These are phyloP conservation scores for Skeletonema potamos DNA, from an alignment of 108 stramenopile genomes.

Conservation along the genomic window DNA sequence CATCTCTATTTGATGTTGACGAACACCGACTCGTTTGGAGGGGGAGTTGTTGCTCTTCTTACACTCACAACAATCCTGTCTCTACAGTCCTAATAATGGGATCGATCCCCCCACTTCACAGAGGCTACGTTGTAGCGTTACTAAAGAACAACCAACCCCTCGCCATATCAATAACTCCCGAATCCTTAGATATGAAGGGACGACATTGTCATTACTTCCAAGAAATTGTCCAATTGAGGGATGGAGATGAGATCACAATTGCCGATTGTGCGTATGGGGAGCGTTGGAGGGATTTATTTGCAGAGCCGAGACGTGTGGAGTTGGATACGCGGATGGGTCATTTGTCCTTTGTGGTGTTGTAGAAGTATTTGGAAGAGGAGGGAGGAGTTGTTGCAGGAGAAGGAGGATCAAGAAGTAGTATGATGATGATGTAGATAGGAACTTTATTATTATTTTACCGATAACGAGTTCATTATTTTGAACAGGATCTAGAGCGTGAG, in stretches of 20 bases:
- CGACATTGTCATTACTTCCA: conserved; percentile 50
- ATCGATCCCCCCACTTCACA: conserved; percentile 38
- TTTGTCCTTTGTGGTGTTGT: conserved; percentile 37
- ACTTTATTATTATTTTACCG: not conserved
- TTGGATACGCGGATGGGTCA: conserved; percentile 43
- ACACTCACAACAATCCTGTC: not conserved
- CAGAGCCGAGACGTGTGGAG: conserved; percentile 30
- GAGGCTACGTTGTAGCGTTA: conserved; percentile 27
- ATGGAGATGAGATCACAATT: conserved; percentile 39
- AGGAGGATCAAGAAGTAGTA: too few relatives aligned
- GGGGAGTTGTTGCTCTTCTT: conserved; percentile 22
- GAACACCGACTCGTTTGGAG: conserved; percentile 42
- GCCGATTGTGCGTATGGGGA: conserved; percentile 38
- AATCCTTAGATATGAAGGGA: conserved; percentile 42
- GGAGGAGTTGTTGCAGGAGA: not conserved
- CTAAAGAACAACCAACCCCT: conserved; percentile 38
- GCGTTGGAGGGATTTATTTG: conserved; percentile 36
- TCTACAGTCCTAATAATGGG: conserved; percentile 34
- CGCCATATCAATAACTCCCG: conserved; percentile 43
- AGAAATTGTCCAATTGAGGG: conserved; percentile 35
- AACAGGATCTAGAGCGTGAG: not conserved
- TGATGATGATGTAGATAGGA: not conserved
- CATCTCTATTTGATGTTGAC: conserved; percentile 40
- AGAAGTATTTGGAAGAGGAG: not conserved
- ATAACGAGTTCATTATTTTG: not conserved